Evolutionary conservation across 2,329 filamentous ascomycete species (phyloP), one percentile per base, ranked within the genome.

Genomic region (Cordyceps farinosa): DNA sequence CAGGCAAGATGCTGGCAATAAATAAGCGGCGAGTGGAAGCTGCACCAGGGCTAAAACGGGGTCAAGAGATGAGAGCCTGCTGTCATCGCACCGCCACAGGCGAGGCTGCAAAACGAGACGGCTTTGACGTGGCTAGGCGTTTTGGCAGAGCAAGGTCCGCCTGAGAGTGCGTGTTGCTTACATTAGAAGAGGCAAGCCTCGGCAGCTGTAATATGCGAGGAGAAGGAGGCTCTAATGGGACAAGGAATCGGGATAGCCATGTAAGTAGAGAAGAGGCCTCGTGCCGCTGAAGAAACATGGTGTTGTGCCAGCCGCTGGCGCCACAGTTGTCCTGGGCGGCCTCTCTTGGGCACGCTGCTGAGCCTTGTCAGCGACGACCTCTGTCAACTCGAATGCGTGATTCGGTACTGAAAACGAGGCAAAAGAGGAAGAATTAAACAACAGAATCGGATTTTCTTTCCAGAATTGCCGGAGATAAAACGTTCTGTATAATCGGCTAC

Each of bases 1-100:
- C 11, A 10, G 57, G 36, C 9, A 44, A 27, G 27, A 60, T 60
- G 57, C 57, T 51, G 27, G 57, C 22, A 51, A 52, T 60, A 60
- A 60, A 60, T 60, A 52, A 44, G 57, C 57, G 47, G 45, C 48
- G 34, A 22, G 15, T 44, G 22, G 17, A 27, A 52, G 44, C 11
- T 60, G 29, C 55, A 52, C 36, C 17, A 60, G 29, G 57, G 57
- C 57, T 44, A 32, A 32, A 51, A 32, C 17, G 36, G 57, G 36
- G 22, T 22, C 36, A 52, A 34, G 8, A 47, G 5, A 22, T 32
- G 57, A 60, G 27, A 22, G 57, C 57, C 47, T 42, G 57, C 13
- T 5, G 22, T 22, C 1, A 9, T 27, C 45, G 57, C 57, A 51
- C 57, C 45, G 57, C 57, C 57, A 60, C 57, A 60, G 47, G 11